Evolutionary conservation across 768 basidiomycete species (phyloP).

Genomic region (Tubosaeta sp.): DNA sequence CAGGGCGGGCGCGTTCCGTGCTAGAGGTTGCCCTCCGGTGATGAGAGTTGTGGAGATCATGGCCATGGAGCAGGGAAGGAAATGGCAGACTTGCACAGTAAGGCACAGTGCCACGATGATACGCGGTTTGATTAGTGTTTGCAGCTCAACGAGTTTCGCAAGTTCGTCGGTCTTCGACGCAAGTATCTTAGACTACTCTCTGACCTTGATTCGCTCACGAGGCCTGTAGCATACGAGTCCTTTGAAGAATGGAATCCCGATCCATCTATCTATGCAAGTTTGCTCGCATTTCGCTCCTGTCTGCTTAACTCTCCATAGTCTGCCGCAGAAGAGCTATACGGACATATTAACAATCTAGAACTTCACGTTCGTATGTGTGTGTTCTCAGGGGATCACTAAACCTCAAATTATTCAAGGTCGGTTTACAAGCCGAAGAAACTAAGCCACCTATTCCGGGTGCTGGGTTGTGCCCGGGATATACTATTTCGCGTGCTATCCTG

Average conservation of each 20-base stretch:
- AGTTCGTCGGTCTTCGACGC: constrained; percentile 70
- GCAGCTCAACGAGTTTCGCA: constrained; percentile 67
- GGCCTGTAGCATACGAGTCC: constrained; percentile 45
- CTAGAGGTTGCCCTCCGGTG: constrained; percentile 63
- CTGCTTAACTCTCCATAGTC: constrained; percentile 33
- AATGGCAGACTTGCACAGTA: constrained; percentile 72
- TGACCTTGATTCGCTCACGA: constrained; percentile 3
- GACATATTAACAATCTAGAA: constrained; percentile 74
- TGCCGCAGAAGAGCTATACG: constrained; percentile 63
- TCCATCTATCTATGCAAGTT: constrained; percentile 48
- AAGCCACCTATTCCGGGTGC: constrained; percentile 63
- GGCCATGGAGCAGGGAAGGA: constrained; percentile 60
- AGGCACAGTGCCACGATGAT: constrained; percentile 18
- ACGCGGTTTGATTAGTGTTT: not conserved
- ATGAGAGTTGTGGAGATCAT: constrained; percentile 67
- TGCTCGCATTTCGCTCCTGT: not conserved
- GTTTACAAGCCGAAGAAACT: constrained; percentile 68
- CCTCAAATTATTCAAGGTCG: constrained; percentile 38
- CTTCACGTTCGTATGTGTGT: constrained; percentile 51
- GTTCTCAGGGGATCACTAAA: not conserved
- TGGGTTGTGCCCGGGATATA: constrained; percentile 79
- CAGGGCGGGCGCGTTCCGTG: constrained; percentile 60
- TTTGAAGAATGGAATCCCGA: constrained; percentile 76
- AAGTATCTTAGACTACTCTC: constrained; percentile 14
- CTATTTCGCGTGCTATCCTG: constrained; percentile 81